Evolutionary conservation across 2,329 filamentous ascomycete species (phyloP), one percentile per base, ranked within the genome.

Genomic region (Chaetomiaceae sp.): DNA sequence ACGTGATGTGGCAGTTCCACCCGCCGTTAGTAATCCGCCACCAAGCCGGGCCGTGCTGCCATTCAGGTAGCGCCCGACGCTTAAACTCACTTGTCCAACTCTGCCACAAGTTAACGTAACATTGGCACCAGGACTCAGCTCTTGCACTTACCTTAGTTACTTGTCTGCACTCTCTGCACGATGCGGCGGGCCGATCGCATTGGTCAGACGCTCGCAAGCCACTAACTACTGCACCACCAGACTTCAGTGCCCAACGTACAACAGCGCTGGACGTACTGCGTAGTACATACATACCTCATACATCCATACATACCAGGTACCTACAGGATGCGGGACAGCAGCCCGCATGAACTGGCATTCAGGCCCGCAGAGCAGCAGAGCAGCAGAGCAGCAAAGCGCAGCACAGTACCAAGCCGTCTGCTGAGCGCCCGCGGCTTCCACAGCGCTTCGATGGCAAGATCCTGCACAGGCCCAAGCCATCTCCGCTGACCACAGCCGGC

Each of bases 401-500:
- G 33, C 29, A 42, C 47, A 16, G 37, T 42, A 29, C 37, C 37
- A n/a, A 30, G 7, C 21, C 32, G 41, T 21, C 48, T 29, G 38
- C 25, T 25, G 21, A 48, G 37, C 32, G n/a, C n/a, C n/a, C n/a
- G n/a, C n/a, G 48, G 46, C 54, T 59, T 59, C 54, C 46, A 57
- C 49, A 21, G 54, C 55, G 54, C 52, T 56, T 55, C 55, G 46
- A 57, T 55, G 54, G 46, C 36, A 51, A 56, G 57, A 57, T 57
- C 43, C 53, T 56, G 47, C 53, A 57, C 29, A 47, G 34, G 10
- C 36, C 45, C 41, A 47, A 29, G 16, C 30, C 36, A 29, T 11
- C 42, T 34, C 43, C 30, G 25, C 11, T 42, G 23, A 42, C 21
- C 23, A 23, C 38, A 42, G 23, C 23, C 38, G 23, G 13, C n/a